Evolutionary conservation across 176 grass and related monocot species (phyloP), one percentile per base, ranked within the genome.

Genomic region (Carex cristatella): DNA sequence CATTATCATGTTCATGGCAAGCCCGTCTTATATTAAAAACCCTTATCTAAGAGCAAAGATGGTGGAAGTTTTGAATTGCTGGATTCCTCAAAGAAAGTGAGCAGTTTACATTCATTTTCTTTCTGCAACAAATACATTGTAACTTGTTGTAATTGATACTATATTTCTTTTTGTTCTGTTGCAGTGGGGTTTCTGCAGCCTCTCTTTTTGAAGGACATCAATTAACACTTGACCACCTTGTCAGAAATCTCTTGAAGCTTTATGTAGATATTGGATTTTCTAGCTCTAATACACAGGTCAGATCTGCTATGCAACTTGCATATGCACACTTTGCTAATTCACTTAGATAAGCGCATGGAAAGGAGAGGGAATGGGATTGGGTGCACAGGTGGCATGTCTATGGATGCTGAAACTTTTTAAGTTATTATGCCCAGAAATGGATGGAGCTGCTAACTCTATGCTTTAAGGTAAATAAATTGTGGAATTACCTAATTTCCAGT

Each of bases 261-360:
- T 99, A 99, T 89, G 96, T 99, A 76, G 96, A 99, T 90, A 99
- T 99, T 92, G 96, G 94, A 91, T 99, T 99, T 80, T 95, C 96
- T 84, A 94, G 96, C 23, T 98, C 96, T 69, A 91, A 99, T 85
- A 99, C 93, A 18, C 93, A 97, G 87, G 95, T 94, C 73, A 87
- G 86, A 84, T 44, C 4, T 85, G 16, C 57, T 61, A 28, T 44
- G 4, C 74, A 75, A 75, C 19, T 31, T 77, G 11, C 49, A 31
- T 27, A 55, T 51, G 11, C 67, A 42, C 35, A 70, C 33, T 78
- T 78, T 78, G 51, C 74, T 56, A 33, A 78, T 78, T 40, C 16
- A 33, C 27, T 32, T 57, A 56, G 51, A 78, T 31, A 77, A 23
- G 19, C 19, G 0, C 23, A 78, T 32, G 16, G n/a, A 53, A 30